A percentile compares a stretch with the other conserved stretches of the same genome.
Conservation (phyloP, 106 monocot genomes). For the Gastrodia elata region DNA sequence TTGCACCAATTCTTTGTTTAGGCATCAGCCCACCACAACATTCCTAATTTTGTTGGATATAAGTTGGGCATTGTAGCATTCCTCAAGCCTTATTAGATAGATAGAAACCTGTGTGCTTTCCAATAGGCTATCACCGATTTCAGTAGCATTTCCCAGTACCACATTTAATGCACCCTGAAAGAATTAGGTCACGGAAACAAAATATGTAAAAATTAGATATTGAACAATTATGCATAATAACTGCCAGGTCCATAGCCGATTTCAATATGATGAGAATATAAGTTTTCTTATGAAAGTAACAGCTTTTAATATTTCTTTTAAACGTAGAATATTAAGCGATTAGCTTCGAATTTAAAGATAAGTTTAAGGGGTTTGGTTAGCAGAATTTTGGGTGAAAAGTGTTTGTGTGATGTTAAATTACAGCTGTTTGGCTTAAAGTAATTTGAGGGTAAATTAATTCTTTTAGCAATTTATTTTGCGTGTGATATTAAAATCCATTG, state of each 20-base stretch:
- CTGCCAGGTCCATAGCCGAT: neutral
- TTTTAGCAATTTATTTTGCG: too few relatives aligned
- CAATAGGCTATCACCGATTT: slow-evolving; percentile 72
- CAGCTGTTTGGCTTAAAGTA: too few relatives aligned
- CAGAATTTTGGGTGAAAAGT: too few relatives aligned
- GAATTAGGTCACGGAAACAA: slow-evolving; percentile 7
- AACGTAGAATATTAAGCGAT: neutral
- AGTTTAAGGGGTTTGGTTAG: neutral
- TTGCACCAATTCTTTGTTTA: too few relatives aligned
- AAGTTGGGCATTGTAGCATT: too few relatives aligned
- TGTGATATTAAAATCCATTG: too few relatives aligned
- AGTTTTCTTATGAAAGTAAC: slow-evolving; percentile 1
- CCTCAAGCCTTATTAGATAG: too few relatives aligned
- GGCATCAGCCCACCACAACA: too few relatives aligned
- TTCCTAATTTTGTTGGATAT: too few relatives aligned
- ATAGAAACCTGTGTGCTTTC: slow-evolving; percentile 63
- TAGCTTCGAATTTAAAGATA: neutral
- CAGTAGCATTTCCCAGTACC: slow-evolving; percentile 80
- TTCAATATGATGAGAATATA: neutral
- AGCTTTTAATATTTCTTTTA: neutral
- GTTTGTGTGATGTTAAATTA: too few relatives aligned
- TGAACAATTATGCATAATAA: neutral
- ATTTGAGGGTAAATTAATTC: too few relatives aligned
- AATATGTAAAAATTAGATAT: neutral
- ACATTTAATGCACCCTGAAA: slow-evolving; percentile 87